Evolutionary conservation across 2,329 filamentous ascomycete species (phyloP).

Genomic region (Hypoxylon rubiginosum): DNA sequence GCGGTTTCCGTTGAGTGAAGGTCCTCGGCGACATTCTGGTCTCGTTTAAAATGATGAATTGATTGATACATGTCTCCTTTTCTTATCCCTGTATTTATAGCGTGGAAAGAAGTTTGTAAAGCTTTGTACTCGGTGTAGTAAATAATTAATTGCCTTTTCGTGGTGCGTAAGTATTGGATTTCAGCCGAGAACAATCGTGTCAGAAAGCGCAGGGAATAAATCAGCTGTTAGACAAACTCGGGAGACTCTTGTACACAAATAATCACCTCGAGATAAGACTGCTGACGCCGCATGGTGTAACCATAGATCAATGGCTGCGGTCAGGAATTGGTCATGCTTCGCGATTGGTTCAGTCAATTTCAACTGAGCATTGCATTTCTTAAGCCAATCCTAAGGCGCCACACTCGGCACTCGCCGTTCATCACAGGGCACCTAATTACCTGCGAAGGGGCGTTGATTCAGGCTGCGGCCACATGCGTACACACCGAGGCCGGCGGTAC

Average conservation of each 20-base stretch:
- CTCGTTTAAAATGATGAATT: background rate
- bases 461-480: too few species aligned
- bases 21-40: slow-evolving; percentile 6
- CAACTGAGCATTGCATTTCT: slow-evolving; percentile 1
- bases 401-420: background rate
- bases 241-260: too few species aligned
- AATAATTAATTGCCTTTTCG: background rate
- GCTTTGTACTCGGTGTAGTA: background rate
- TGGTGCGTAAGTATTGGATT: background rate
- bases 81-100: background rate
- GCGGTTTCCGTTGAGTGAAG: slow-evolving; percentile 10
- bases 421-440: too few species aligned
- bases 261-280: background rate
- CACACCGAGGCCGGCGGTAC: too few species aligned
- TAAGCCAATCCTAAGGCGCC: slow-evolving; percentile 3
- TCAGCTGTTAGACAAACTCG: too few species aligned
- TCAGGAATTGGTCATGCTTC: background rate
- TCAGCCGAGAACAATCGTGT: too few species aligned
- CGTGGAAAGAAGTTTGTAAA: background rate
- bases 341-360: slow-evolving; percentile 12
- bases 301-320: background rate
- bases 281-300: background rate
- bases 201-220: too few species aligned
- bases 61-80: background rate
- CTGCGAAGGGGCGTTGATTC: too few species aligned